Percentiles rank a stretch among this genome's conserved stretches.
phyloP scores from a whole-genome alignment of 75 land plant genomes.

The Sequoiadendron giganteum region DNA sequence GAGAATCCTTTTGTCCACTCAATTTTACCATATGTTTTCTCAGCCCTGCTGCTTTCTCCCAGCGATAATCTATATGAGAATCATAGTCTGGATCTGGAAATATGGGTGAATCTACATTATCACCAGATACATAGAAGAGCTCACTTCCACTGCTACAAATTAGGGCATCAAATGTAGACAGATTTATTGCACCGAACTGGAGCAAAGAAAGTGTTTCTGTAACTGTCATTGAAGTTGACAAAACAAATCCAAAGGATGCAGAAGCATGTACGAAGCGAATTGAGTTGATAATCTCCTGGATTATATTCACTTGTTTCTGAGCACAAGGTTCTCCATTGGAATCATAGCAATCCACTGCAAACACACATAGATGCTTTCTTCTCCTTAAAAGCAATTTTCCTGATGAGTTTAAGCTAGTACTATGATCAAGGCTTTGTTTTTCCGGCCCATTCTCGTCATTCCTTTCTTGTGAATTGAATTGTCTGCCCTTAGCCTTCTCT shows the following conservation, averaged over 20 bases:
- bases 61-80: conserved; percentile 55
- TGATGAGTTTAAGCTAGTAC: neutral
- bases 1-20: conserved; percentile 26
- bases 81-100: conserved; percentile 54
- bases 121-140: conserved; percentile 36
- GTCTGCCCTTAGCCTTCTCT: neutral
- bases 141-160: conserved; percentile 79
- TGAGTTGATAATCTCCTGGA: conserved; percentile 37
- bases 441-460: neutral
- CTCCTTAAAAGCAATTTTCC: conserved; percentile 28
- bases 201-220: conserved; percentile 43
- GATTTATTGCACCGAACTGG: conserved; percentile 23
- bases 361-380: conserved; percentile 48
- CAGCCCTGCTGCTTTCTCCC: conserved; percentile 48
- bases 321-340: conserved; percentile 20
- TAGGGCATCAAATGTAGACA: conserved; percentile 63
- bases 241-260: conserved; percentile 37
- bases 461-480: neutral
- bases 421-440: conserved; percentile 2
- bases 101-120: conserved; percentile 20
- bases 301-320: conserved; percentile 13
- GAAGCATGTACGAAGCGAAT: neutral
- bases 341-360: conserved; percentile 67
- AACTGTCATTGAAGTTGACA: conserved; percentile 56
- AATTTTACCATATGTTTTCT: conserved; percentile 21